Conservation (phyloP, 768 basidiomycete species). For the Artomyces pyxidatus region DNA sequence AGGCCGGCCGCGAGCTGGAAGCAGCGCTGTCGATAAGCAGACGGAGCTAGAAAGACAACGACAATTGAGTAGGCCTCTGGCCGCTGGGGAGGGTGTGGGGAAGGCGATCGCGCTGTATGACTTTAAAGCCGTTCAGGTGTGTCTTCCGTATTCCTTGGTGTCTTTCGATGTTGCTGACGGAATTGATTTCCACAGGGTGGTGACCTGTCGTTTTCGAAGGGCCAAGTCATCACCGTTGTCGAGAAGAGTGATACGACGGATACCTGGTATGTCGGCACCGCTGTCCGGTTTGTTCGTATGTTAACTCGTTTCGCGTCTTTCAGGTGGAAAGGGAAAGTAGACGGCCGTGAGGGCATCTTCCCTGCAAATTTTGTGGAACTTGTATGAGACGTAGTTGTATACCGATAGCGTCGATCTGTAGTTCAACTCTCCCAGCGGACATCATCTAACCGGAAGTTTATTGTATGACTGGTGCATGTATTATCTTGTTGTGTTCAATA, state of each 20-base stretch:
- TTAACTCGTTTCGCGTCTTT: no score
- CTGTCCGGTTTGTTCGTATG: no score
- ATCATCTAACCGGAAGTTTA: no score
- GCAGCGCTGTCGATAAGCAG: conserved; percentile 4
- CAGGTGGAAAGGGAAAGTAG: conserved; percentile 75
- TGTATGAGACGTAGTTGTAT: no score
- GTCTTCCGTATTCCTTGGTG: conserved; percentile 7
- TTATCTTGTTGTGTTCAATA: no score
- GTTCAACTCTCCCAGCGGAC: no score
- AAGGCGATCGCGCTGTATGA: conserved; percentile 70
- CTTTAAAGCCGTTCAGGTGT: conserved; percentile 66
- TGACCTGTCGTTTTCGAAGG: conserved; percentile 69
- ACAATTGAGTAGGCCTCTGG: conserved; percentile 40
- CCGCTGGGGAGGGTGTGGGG: conserved; percentile 52
- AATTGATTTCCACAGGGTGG: conserved; percentile 39
- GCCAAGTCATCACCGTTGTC: conserved; percentile 63
- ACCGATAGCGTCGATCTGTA: no score
- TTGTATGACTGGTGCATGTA: no score
- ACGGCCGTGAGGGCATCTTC: conserved; percentile 58
- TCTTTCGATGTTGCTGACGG: conserved; percentile 1
- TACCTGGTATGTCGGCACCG: conserved; percentile 74
- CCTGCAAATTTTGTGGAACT: conserved; percentile 83
- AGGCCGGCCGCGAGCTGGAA: not conserved
- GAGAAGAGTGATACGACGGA: conserved; percentile 64
- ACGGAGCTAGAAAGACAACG: conserved; percentile 36